Conservation (phyloP, 2,329 filamentous ascomycete species). For the Raffaelea albimanens region DNA sequence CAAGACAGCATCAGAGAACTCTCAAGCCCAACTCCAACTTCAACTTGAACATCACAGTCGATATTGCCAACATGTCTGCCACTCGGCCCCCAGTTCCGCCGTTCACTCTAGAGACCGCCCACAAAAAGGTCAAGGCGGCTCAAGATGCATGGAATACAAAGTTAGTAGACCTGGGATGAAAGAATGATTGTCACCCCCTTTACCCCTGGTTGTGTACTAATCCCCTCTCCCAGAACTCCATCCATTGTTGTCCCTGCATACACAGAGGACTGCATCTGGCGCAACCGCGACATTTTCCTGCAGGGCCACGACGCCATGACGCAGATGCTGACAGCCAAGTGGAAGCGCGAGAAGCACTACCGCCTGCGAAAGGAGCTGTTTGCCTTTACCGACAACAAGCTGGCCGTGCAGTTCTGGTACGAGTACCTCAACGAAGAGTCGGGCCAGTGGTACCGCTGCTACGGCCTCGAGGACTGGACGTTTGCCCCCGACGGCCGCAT, state of each 20-base stretch:
- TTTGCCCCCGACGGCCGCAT: conserved; percentile 62
- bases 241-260: conserved; percentile 60
- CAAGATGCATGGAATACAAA: conserved; percentile 76
- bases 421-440: conserved; percentile 51
- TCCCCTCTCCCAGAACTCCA: conserved; percentile 44
- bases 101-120: conserved; percentile 63
- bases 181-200: background rate
- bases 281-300: conserved; percentile 65
- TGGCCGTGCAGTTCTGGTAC: conserved; percentile 88
- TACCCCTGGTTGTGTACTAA: background rate
- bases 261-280: conserved; percentile 68
- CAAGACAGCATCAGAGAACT: no score
- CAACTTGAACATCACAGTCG: no score
- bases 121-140: conserved; percentile 70
- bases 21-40: no score
- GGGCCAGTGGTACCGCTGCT: conserved; percentile 79
- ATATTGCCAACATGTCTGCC: conserved; percentile 1
- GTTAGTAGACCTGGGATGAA: conserved; percentile 28
- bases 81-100: conserved; percentile 20
- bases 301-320: conserved; percentile 58
- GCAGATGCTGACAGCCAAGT: conserved; percentile 62
- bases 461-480: conserved; percentile 75
- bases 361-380: conserved; percentile 76
- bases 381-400: conserved; percentile 60
- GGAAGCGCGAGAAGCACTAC: conserved; percentile 63